phyloP scores from a whole-genome alignment of 1,284 basidiomycete genomes.

The Microbotryum scabiosae region DNA sequence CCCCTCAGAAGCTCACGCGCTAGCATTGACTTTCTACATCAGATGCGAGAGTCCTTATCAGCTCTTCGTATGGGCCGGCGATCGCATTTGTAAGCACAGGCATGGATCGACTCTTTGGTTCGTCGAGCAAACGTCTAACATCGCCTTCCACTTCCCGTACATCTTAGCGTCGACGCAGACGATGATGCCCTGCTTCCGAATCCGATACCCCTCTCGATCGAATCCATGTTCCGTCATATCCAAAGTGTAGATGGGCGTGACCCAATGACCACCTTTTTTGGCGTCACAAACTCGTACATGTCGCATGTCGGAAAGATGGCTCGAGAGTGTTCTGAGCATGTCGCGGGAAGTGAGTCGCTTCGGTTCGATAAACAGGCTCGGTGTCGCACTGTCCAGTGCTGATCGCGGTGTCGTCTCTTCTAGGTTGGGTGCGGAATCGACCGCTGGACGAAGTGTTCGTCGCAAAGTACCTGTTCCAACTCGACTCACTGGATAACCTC shows the following conservation, averaged over 20 bases:
- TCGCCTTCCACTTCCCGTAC: background rate
- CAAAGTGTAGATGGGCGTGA: slow-evolving; percentile 28
- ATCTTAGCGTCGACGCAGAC: slow-evolving; percentile 14
- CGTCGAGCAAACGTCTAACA: background rate
- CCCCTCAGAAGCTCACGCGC: background rate
- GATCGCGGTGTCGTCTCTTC: no score
- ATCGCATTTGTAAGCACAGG: slow-evolving; percentile 17
- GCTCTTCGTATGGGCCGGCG: slow-evolving; percentile 23
- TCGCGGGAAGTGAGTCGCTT: slow-evolving; percentile 23
- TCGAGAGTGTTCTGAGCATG: slow-evolving; percentile 20
- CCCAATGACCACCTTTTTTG: slow-evolving; percentile 25
- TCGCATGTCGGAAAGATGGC: slow-evolving; percentile 25
- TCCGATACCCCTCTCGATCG: slow-evolving; percentile 17
- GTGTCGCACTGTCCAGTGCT: background rate
- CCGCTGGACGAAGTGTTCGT: slow-evolving; percentile 22
- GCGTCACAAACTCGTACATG: slow-evolving; percentile 9
- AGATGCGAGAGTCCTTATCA: slow-evolving; percentile 28
- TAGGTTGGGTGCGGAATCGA: slow-evolving; percentile 20
- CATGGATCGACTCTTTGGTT: background rate
- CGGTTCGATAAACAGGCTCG: no score
- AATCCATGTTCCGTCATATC: slow-evolving; percentile 21
- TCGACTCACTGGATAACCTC: slow-evolving; percentile 24
- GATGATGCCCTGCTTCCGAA: slow-evolving; percentile 22
- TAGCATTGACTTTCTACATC: background rate
- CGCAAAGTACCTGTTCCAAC: slow-evolving; percentile 21